Percentiles rank a stretch among this genome's conserved stretches.
These are phyloP conservation scores for Elsinoe arachidis DNA, from an alignment of 2,329 filamentous ascomycete genomes.

Conservation along the genomic window DNA sequence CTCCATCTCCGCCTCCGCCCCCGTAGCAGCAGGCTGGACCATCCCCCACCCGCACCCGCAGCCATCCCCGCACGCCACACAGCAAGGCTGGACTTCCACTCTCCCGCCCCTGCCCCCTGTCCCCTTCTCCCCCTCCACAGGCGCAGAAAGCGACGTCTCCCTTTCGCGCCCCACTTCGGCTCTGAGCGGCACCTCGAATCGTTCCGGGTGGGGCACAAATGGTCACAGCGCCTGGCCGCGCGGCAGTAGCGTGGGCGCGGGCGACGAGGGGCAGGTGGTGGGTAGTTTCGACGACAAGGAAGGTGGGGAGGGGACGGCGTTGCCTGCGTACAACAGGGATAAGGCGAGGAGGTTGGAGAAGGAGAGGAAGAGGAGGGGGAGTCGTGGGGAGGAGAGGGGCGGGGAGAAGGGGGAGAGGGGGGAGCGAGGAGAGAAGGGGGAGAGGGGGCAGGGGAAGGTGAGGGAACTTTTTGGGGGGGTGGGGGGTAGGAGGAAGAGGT, in stretches of 20 bases:
- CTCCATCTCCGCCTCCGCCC: not conserved
- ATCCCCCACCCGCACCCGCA: slow-evolving; percentile 7
- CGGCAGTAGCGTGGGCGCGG: not conserved
- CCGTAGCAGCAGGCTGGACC: not conserved
- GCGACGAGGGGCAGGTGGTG: not conserved
- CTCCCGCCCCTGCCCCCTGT: not conserved
- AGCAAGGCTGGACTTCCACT: not conserved
- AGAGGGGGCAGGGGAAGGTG: not conserved
- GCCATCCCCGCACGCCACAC: not conserved
- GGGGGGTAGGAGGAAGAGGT: not conserved
- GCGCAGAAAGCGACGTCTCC: not conserved
- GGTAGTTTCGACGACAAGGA: not conserved
- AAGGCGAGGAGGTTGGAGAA: slow-evolving; percentile 1
- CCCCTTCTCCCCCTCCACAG: not conserved
- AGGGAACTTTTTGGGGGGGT: not conserved
- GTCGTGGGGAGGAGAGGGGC: not conserved
- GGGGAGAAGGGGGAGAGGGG: not conserved
- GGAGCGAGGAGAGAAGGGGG: not conserved
- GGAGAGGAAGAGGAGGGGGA: slow-evolving; percentile 7
- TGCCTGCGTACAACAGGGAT: slow-evolving; percentile 1
- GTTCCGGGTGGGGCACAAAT: not conserved
- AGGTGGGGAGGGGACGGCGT: slow-evolving; percentile 1
- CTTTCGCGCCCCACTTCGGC: not conserved
- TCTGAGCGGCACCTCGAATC: not conserved
- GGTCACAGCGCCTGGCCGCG: not conserved